phyloP scores from a whole-genome alignment of 1,139 yeast genomes.

The Saccharomycopsis phalli region DNA sequence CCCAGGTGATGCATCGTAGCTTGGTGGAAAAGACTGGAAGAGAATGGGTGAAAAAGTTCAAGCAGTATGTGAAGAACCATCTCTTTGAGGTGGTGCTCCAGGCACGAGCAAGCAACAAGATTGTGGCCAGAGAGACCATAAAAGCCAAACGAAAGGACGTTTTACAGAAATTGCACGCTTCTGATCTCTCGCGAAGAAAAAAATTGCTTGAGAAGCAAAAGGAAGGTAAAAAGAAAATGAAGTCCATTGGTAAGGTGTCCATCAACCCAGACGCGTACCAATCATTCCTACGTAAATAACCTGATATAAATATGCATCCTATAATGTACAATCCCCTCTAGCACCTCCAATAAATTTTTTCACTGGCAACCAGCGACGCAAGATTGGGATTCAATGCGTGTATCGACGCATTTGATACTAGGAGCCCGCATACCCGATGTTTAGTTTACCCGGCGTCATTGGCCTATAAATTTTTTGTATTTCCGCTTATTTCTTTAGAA shows the following conservation, averaged over 20 bases:
- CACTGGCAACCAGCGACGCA: too few relatives aligned
- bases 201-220: constrained; percentile 83
- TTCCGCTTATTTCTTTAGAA: too few relatives aligned
- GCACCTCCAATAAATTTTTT: too few relatives aligned
- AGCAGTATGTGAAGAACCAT: constrained; percentile 69
- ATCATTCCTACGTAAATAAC: constrained; percentile 43
- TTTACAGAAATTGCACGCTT: constrained; percentile 82
- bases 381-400: too few relatives aligned
- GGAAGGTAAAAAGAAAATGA: constrained; percentile 85
- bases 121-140: constrained; percentile 86
- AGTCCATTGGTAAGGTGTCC: constrained; percentile 66
- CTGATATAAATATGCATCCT: too few relatives aligned
- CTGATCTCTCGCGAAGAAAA: constrained; percentile 84
- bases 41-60: constrained; percentile 76
- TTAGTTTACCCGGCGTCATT: too few relatives aligned
- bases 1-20: constrained; percentile 79
- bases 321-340: too few relatives aligned
- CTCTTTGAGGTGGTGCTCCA: constrained; percentile 90
- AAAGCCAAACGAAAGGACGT: constrained; percentile 93
- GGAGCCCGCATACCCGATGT: too few relatives aligned
- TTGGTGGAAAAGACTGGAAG: constrained; percentile 67
- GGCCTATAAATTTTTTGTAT: too few relatives aligned
- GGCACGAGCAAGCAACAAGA: constrained; percentile 75
- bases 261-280: constrained; percentile 83
- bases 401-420: too few relatives aligned